These are phyloP conservation scores for Micromonas pusilla DNA, from an alignment of 139 green algal genomes.

Conservation along the genomic window DNA sequence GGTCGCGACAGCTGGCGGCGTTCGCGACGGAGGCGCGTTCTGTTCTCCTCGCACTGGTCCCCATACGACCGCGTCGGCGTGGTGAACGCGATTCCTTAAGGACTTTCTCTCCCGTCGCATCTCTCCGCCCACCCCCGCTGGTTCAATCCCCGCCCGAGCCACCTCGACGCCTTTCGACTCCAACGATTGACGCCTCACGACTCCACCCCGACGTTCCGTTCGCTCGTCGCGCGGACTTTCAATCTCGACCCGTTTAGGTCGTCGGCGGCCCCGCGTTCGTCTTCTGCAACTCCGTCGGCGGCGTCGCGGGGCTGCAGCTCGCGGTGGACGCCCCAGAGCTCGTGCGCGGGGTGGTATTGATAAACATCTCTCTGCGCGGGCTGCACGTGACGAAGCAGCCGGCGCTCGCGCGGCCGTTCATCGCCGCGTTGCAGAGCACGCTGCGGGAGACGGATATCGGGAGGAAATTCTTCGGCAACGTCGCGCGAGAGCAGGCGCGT, in stretches of 20 bases:
- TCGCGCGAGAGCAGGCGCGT: too few relatives aligned
- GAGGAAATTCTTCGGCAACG: conserved; percentile 58
- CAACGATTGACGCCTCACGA: too few relatives aligned
- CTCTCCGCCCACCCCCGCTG: too few relatives aligned
- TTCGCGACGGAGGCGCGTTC: conserved; percentile 58
- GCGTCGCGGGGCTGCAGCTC: conserved; percentile 52
- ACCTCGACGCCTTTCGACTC: too few relatives aligned
- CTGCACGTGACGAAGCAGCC: conserved; percentile 62
- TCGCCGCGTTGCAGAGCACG: conserved; percentile 39
- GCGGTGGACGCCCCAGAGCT: conserved; percentile 47
- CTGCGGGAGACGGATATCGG: conserved; percentile 66
- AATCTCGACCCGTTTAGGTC: conserved; percentile 56
- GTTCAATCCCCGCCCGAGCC: too few relatives aligned
- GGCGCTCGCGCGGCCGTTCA: conserved; percentile 39
- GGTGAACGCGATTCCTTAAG: too few relatives aligned
- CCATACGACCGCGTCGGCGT: too few relatives aligned
- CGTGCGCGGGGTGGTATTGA: conserved; percentile 64
- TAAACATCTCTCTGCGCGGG: conserved; percentile 74
- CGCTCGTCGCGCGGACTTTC: too few relatives aligned
- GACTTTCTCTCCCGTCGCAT: too few relatives aligned
- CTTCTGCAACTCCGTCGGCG: conserved; percentile 80
- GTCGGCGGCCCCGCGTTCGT: conserved; percentile 58
- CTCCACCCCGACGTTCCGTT: too few relatives aligned
- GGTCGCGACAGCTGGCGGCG: conserved; percentile 60
- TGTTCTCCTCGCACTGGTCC: too few relatives aligned